Conservation (phyloP, 2,329 filamentous ascomycete species). For the Paramyrothecium sp. region DNA sequence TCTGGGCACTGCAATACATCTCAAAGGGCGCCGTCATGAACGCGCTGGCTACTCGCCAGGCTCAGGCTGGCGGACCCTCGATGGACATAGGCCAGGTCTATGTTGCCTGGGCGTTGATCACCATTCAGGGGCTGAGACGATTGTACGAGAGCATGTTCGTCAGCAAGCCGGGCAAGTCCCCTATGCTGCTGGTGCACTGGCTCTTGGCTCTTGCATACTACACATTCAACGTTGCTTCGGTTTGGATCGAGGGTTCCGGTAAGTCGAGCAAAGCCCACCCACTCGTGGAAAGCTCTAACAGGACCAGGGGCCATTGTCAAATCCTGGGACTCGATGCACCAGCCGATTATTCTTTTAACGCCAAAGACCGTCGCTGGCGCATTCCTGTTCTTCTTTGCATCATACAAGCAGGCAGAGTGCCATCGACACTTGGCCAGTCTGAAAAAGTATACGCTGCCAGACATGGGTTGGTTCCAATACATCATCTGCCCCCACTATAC, state of each 20-base stretch:
- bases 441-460: slow-evolving; percentile 80
- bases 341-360: slow-evolving; percentile 13
- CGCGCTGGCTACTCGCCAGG: slow-evolving; percentile 39
- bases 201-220: slow-evolving; percentile 78
- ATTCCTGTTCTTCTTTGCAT: slow-evolving; percentile 67
- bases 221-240: slow-evolving; percentile 64
- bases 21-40: slow-evolving; percentile 52
- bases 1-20: slow-evolving; percentile 70
- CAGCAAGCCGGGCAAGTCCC: slow-evolving; percentile 60
- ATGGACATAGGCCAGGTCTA: slow-evolving; percentile 63
- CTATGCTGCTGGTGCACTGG: slow-evolving; percentile 88
- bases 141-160: slow-evolving; percentile 72
- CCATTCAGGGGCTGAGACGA: slow-evolving; percentile 71
- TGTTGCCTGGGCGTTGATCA: slow-evolving; percentile 70
- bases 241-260: slow-evolving; percentile 85
- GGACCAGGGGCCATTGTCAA: slow-evolving; percentile 28
- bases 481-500: slow-evolving; percentile 89
- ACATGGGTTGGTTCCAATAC: slow-evolving; percentile 66
- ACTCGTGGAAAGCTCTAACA: slow-evolving; percentile 7
- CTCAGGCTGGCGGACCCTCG: slow-evolving; percentile 12
- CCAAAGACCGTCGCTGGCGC: slow-evolving; percentile 42
- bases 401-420: slow-evolving; percentile 70
- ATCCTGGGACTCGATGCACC: slow-evolving; percentile 24
- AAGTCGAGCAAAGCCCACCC: slow-evolving; percentile 25
- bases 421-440: slow-evolving; percentile 69